Percentiles rank a stretch among this genome's conserved stretches.
These are phyloP conservation scores for Globisporangium okanoganense DNA, from an alignment of 352 stramenopile species.

Conservation along the genomic window DNA sequence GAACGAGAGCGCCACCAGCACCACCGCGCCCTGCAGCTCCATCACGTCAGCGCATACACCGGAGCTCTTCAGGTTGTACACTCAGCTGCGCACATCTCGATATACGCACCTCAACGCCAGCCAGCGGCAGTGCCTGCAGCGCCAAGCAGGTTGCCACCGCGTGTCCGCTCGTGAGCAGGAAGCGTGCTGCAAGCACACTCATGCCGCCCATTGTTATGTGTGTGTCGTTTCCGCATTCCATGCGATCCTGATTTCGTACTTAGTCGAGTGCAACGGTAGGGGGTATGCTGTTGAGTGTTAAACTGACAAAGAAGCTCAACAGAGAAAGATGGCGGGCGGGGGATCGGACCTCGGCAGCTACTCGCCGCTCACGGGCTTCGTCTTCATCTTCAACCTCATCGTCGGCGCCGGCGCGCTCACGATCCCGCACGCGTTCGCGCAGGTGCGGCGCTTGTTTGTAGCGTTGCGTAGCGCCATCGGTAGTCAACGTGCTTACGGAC, in stretches of 20 bases:
- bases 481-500: background rate
- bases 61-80: background rate
- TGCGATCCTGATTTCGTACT: constrained; percentile 4
- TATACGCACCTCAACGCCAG: constrained; percentile 1
- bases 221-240: constrained; percentile 1
- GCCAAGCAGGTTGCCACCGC: constrained; percentile 50
- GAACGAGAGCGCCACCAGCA: constrained; percentile 42
- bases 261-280: background rate
- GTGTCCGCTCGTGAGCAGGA: constrained; percentile 59
- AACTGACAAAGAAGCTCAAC: background rate
- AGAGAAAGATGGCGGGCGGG: constrained; percentile 40
- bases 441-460: constrained; percentile 27
- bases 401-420: constrained; percentile 83
- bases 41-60: background rate
- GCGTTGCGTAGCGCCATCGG: background rate
- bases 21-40: constrained; percentile 17
- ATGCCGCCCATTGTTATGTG: background rate
- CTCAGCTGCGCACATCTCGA: background rate
- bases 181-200: constrained; percentile 33
- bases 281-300: background rate
- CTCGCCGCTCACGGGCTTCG: constrained; percentile 82
- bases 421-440: constrained; percentile 82
- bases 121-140: constrained; percentile 2
- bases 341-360: constrained; percentile 62
- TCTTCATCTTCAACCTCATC: constrained; percentile 92